Conservation (phyloP, 1,139 yeast genomes). For the Taphrina communis region DNA sequence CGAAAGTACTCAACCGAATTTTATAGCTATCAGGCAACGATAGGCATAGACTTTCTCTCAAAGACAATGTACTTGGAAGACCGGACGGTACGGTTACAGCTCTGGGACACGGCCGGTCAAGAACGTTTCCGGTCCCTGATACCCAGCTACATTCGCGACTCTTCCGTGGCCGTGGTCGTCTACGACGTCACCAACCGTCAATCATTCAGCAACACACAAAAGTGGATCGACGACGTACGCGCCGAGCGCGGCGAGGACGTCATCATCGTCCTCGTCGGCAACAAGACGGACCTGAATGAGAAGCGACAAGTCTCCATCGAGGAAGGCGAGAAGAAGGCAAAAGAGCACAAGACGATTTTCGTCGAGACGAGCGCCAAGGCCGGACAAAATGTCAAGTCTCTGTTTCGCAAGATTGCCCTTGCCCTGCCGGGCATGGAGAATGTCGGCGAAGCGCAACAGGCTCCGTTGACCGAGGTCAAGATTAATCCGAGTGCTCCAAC, state of each 20-base stretch:
- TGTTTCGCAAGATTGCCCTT: conserved; percentile 89
- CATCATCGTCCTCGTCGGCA: conserved; percentile 76
- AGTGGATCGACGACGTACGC: conserved; percentile 86
- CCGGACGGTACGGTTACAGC: conserved; percentile 71
- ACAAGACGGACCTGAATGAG: conserved; percentile 72
- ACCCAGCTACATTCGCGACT: conserved; percentile 92
- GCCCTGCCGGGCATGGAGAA: conserved; percentile 82
- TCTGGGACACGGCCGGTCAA: conserved; percentile 99
- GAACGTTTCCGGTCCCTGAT: conserved; percentile 92
- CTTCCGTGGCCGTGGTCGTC: conserved; percentile 95
- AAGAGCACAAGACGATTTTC: conserved; percentile 75
- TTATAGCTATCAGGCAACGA: conserved; percentile 68
- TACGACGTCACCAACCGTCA: conserved; percentile 86
- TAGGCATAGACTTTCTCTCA: conserved; percentile 92
- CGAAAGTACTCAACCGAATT: background rate
- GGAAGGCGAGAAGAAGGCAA: conserved; percentile 78
- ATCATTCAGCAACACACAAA: conserved; percentile 74
- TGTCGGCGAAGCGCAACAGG: conserved; percentile 53
- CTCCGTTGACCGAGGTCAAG: conserved; percentile 67
- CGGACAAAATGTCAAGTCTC: conserved; percentile 86
- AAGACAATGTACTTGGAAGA: conserved; percentile 82
- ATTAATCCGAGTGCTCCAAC: conserved; percentile 51
- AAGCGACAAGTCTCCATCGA: conserved; percentile 81
- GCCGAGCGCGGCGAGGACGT: conserved; percentile 75
- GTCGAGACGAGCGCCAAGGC: conserved; percentile 95